Evolutionary conservation across 495 filamentous ascomycete genomes (phyloP).

Genomic region (Penicillium lividum): DNA sequence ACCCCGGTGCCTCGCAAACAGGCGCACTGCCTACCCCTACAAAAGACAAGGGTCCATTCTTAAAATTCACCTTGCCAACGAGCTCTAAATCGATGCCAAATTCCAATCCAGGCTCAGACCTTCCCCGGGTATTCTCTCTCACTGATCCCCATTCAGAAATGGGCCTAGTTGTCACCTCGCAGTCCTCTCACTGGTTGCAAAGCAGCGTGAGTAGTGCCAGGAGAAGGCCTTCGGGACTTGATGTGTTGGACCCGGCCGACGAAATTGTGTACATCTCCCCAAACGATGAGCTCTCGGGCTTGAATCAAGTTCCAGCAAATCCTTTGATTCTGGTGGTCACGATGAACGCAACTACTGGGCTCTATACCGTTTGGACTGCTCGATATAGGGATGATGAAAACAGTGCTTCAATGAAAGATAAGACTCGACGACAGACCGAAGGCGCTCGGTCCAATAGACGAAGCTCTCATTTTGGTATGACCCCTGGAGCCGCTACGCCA

Average conservation of each 20-base stretch:
- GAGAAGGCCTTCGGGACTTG: conserved; percentile 39
- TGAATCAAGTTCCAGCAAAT: conserved; percentile 15
- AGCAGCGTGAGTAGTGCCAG: conserved; percentile 30
- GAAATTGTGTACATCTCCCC: conserved; percentile 78
- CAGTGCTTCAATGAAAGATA: conserved; percentile 52
- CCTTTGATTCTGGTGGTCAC: conserved; percentile 80
- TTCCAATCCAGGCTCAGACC: conserved; percentile 51
- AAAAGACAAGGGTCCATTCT: conserved; percentile 38
- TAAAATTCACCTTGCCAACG: conserved; percentile 28
- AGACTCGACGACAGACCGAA: conserved; percentile 49
- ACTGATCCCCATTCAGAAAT: conserved; percentile 86
- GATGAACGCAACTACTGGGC: conserved; percentile 66
- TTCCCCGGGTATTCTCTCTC: conserved; percentile 80
- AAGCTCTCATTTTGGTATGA: conserved; percentile 82
- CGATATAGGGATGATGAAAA: conserved; percentile 61
- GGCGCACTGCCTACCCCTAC: conserved; percentile 39
- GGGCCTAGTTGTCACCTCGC: conserved; percentile 71
- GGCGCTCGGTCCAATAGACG: conserved; percentile 67
- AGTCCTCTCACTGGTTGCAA: conserved; percentile 37
- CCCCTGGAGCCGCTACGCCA: conserved; percentile 81
- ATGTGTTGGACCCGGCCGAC: conserved; percentile 65
- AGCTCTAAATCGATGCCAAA: conserved; percentile 29
- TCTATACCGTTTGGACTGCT: conserved; percentile 79
- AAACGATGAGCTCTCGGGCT: conserved; percentile 49
- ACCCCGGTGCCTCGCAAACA: conserved; percentile 46